Evolutionary conservation across 305 asterid genomes (phyloP).

Genomic region (Rubia peregrina): DNA sequence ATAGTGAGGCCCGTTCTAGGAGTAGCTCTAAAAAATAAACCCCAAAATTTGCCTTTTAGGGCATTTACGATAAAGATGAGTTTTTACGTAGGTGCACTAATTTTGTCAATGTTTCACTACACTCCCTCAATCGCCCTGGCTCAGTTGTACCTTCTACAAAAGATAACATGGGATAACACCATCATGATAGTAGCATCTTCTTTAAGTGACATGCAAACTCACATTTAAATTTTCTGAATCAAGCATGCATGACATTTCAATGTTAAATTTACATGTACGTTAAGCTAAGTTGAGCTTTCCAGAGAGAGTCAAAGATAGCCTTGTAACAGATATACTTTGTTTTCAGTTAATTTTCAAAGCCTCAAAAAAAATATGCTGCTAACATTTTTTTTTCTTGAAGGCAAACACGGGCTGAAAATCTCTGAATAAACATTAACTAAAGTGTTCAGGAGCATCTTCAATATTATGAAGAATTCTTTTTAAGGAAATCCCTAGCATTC

Average conservation of each 20-base stretch:
- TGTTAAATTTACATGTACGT: background rate
- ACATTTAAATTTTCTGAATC: background rate
- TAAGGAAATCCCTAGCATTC: background rate
- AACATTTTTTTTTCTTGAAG: background rate
- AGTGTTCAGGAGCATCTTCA: background rate
- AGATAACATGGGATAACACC: background rate
- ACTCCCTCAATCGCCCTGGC: background rate
- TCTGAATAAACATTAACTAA: background rate
- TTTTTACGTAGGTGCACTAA: background rate
- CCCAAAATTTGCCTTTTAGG: background rate
- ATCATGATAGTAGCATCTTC: background rate
- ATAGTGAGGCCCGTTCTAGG: constrained; percentile 1
- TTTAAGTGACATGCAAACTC: background rate
- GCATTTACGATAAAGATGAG: background rate
- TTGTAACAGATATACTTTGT: background rate
- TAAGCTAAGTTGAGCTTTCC: background rate
- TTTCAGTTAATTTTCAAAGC: background rate
- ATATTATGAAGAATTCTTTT: background rate
- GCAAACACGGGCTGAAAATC: background rate
- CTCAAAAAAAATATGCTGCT: background rate
- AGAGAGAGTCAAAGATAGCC: background rate
- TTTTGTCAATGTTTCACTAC: background rate
- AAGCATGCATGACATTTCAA: background rate
- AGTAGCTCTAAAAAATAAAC: background rate
- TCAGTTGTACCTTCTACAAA: background rate